Evolutionary conservation across 805 yeast genomes (phyloP), one percentile per base, ranked within the genome.

Genomic region (Candida ulmi): DNA sequence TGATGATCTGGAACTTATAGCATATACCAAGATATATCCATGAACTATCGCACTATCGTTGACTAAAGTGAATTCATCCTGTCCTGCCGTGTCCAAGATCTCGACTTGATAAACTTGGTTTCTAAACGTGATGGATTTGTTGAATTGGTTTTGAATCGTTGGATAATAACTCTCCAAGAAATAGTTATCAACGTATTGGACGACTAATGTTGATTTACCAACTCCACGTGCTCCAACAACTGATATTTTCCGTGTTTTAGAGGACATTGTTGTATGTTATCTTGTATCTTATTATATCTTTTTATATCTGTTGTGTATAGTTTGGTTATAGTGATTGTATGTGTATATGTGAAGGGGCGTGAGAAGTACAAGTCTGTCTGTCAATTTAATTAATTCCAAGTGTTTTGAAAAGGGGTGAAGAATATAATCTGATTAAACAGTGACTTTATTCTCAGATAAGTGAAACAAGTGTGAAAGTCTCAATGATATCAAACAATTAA

Each of bases 71-170:
- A 81, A 85, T 65, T 88, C 95, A 61, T 88, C 96, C 65, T 87
- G 95, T 8, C 96, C 96, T 1, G 96, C 95, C 0, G 96, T 88
- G 56, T 88, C 97, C 44, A 88, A 66, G 39, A 88, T 84, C 58
- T 88, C 96, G 19, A 90, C 76, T 38, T 80, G 80, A 57, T 83
- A 88, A 39, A 82, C 85, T 50, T 79, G 82, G 45, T 83, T 83
- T 44, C 83, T 76, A 59, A 82, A 76, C 42, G 69, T 71, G 54
- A 88, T 71, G 27, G 72, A 69, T 57, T 84, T 87, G 55, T 79
- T 71, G 61, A 84, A 85, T 61, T 84, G 90, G 61, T 85, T 87
- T 58, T 87, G 95, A 45, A 86, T 85, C 6, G 96, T 88, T 24
- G 96, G 96, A 60, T 87, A 88, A 62, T 88, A 88, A 26, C 83